Conservation (phyloP, 208 protist species). For the Acanthamoeba triangularis region DNA sequence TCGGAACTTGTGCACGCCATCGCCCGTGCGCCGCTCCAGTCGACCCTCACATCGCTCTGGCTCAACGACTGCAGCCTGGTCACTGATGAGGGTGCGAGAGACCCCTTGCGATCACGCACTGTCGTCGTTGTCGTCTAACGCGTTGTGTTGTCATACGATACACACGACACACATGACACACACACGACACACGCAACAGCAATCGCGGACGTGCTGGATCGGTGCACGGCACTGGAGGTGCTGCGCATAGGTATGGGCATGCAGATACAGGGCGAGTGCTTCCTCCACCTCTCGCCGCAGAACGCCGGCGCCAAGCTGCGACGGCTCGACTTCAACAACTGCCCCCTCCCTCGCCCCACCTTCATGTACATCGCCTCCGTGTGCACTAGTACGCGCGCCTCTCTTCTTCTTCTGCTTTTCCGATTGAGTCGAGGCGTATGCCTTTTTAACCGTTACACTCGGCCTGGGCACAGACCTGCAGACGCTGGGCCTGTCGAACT, state of each 20-base stretch:
- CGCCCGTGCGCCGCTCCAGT: not conserved
- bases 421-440: too few species aligned
- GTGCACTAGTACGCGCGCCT: constrained; percentile 7
- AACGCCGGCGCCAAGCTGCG: not conserved
- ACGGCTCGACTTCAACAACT: not conserved
- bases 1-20: not conserved
- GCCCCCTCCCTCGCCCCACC: not conserved
- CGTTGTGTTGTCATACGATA: not conserved
- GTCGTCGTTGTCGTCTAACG: not conserved
- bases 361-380: not conserved
- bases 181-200: not conserved
- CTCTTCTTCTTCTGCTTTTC: not conserved
- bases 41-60: constrained; percentile 15
- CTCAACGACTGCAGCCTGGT: constrained; percentile 2
- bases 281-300: not conserved
- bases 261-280: constrained; percentile 30
- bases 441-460: too few species aligned
- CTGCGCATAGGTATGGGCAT: not conserved
- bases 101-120: not conserved
- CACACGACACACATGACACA: too few species aligned
- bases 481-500: not conserved
- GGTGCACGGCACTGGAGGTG: not conserved
- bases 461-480: not conserved
- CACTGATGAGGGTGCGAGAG: not conserved
- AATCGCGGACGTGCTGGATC: not conserved